These are phyloP conservation scores for Calcarisporium arbuscula DNA, from an alignment of 2,329 filamentous ascomycete species.

Conservation along the genomic window DNA sequence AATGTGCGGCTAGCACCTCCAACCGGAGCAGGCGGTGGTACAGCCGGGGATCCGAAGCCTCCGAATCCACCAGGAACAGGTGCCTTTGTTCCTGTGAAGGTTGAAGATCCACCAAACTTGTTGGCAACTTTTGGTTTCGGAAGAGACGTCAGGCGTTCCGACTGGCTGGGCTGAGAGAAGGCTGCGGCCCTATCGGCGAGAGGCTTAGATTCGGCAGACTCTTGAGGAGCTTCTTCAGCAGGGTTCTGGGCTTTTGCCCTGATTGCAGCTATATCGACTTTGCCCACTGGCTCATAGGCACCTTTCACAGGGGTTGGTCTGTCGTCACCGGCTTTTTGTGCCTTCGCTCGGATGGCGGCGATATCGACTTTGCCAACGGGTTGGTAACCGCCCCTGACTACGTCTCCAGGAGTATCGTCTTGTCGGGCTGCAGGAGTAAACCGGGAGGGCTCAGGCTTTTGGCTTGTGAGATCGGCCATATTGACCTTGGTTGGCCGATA, in stretches of 20 bases:
- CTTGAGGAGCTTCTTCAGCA: conserved; percentile 29
- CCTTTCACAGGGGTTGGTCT: conserved; percentile 83
- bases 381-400: conserved; percentile 83
- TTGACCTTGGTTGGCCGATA: conserved; percentile 97
- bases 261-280: conserved; percentile 95
- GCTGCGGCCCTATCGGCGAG: conserved; percentile 71
- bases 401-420: conserved; percentile 46
- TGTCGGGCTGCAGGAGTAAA: conserved; percentile 41
- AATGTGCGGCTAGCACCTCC: conserved; percentile 86
- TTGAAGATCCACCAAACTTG: conserved; percentile 67
- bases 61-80: conserved; percentile 67
- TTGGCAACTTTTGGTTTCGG: conserved; percentile 95
- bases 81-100: conserved; percentile 84
- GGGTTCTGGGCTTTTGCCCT: conserved; percentile 72
- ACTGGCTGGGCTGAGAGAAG: conserved; percentile 54
- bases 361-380: conserved; percentile 98
- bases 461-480: conserved; percentile 74
- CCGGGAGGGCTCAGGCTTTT: conserved; percentile 61
- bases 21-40: conserved; percentile 53
- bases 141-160: conserved; percentile 76
- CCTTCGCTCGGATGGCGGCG: conserved; percentile 75
- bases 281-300: conserved; percentile 88
- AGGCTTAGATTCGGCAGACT: conserved; percentile 44
- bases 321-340: conserved; percentile 64
- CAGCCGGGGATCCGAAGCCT: conserved; percentile 52